Percentiles rank a stretch among this genome's conserved stretches.
Evolutionary conservation across 305 asterid genomes (phyloP).

Genomic region (Plantago coronopus): DNA sequence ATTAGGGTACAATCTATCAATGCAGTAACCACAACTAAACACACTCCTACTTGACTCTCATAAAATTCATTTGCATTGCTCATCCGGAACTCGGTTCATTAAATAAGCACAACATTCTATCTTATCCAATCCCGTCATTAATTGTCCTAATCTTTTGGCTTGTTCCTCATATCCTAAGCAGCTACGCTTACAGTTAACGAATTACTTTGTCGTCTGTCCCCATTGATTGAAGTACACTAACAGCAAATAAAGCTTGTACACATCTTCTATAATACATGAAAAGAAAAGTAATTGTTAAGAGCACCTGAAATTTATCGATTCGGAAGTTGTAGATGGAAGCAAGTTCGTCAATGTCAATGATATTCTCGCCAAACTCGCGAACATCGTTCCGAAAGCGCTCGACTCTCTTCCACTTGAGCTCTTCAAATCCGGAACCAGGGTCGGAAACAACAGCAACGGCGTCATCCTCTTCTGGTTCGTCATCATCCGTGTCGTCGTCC

Average conservation of each 20-base stretch:
- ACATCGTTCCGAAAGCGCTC: constrained; percentile 82
- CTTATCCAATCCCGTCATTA: no score
- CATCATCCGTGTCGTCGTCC: constrained; percentile 32
- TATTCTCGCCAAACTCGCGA: constrained; percentile 82
- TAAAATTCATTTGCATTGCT: constrained; percentile 1
- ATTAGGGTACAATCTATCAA: not conserved
- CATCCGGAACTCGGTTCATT: no score
- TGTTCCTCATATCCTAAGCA: no score
- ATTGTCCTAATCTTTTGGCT: no score
- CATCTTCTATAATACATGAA: not conserved
- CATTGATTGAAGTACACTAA: not conserved
- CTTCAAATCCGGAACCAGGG: constrained; percentile 49
- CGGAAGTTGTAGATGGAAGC: constrained; percentile 81
- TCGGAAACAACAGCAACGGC: constrained; percentile 17
- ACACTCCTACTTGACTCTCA: not conserved
- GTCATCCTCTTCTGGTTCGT: constrained; percentile 43
- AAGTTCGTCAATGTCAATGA: constrained; percentile 78
- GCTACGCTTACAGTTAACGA: no score
- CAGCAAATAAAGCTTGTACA: not conserved
- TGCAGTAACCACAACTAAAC: not conserved
- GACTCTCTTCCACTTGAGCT: constrained; percentile 86
- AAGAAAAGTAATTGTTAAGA: not conserved
- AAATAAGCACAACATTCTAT: no score
- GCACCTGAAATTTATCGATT: constrained; percentile 95
- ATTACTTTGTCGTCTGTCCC: no score